Conservation (phyloP, 371 early-diverging fungal genomes). For the Lichtheimia ramosa region DNA sequence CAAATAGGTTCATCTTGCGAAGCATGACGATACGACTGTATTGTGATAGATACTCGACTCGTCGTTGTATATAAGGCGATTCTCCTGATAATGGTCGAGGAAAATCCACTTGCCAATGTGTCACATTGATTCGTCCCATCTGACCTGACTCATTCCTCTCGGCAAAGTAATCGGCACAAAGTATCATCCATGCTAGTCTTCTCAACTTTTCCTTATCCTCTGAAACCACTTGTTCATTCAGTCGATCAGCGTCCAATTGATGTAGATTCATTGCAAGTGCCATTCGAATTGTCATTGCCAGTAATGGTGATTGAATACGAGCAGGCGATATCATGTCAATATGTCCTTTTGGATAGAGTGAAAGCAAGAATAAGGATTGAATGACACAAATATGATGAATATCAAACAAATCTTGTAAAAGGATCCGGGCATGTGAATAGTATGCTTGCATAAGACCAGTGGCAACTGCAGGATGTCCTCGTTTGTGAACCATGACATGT, state of each 20-base stretch:
- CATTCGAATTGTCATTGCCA: slow-evolving; percentile 29
- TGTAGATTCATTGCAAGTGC: slow-evolving; percentile 44
- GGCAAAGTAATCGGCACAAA: slow-evolving; percentile 47
- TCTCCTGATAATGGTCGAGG: slow-evolving; percentile 37
- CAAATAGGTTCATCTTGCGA: slow-evolving; percentile 41
- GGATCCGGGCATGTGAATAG: slow-evolving; percentile 33
- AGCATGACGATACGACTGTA: slow-evolving; percentile 39
- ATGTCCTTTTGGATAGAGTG: slow-evolving; percentile 39
- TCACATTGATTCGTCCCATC: slow-evolving; percentile 32
- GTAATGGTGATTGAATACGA: slow-evolving; percentile 22
- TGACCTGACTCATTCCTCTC: slow-evolving; percentile 33
- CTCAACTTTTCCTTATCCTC: slow-evolving; percentile 32
- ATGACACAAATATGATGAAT: slow-evolving; percentile 37
- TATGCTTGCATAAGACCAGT: slow-evolving; percentile 32
- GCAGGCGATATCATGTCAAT: slow-evolving; percentile 31
- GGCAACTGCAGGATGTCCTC: slow-evolving; percentile 22
- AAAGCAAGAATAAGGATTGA: slow-evolving; percentile 40
- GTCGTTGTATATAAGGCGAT: background rate
- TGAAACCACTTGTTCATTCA: slow-evolving; percentile 15
- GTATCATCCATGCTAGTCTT: slow-evolving; percentile 43
- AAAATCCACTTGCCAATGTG: slow-evolving; percentile 45
- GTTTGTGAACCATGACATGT: slow-evolving; percentile 35
- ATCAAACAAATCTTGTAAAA: slow-evolving; percentile 47
- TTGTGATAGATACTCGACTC: slow-evolving; percentile 30
- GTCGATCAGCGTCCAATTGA: slow-evolving; percentile 18